Percentiles rank a stretch among this genome's conserved stretches.
These are phyloP conservation scores for Rutstroemia sp. DNA, from an alignment of 2,329 filamentous ascomycete genomes.

Conservation along the genomic window DNA sequence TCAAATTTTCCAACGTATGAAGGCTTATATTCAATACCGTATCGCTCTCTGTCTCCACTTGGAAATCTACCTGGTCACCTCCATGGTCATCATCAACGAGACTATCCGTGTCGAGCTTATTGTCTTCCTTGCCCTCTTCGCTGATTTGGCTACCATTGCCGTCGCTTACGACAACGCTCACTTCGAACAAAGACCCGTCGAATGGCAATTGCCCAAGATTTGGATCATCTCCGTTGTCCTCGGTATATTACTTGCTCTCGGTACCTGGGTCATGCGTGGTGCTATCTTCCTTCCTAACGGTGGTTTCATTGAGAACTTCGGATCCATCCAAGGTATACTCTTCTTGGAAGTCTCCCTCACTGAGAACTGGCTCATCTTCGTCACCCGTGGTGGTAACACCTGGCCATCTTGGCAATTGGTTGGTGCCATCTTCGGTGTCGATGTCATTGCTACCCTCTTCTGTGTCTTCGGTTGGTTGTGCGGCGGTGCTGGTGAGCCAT, in stretches of 20 bases:
- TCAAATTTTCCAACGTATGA: constrained; percentile 96
- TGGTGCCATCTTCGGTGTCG: constrained; percentile 62
- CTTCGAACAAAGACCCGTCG: constrained; percentile 66
- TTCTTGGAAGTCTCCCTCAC: constrained; percentile 68
- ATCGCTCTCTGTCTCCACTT: constrained; percentile 87
- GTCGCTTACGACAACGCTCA: constrained; percentile 75
- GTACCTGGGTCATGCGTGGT: constrained; percentile 67
- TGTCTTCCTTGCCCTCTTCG: constrained; percentile 73
- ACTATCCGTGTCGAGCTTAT: constrained; percentile 65
- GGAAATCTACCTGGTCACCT: constrained; percentile 72
- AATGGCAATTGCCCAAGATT: constrained; percentile 77
- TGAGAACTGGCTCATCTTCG: constrained; percentile 75
- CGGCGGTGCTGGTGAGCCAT: constrained; percentile 36
- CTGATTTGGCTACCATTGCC: constrained; percentile 71
- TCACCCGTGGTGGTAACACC: constrained; percentile 65
- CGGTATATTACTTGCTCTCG: constrained; percentile 59
- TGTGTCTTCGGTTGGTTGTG: constrained; percentile 68
- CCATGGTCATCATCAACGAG: constrained; percentile 75
- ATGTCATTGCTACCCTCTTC: constrained; percentile 66
- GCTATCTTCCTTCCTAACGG: constrained; percentile 61
- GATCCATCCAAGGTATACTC: constrained; percentile 65
- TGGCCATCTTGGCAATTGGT: constrained; percentile 70
- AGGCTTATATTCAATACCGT: constrained; percentile 92
- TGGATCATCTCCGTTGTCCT: constrained; percentile 69
- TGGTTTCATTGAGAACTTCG: constrained; percentile 69